phyloP scores from a whole-genome alignment of 2,329 filamentous ascomycete genomes.

The Fusarium mundagurra region DNA sequence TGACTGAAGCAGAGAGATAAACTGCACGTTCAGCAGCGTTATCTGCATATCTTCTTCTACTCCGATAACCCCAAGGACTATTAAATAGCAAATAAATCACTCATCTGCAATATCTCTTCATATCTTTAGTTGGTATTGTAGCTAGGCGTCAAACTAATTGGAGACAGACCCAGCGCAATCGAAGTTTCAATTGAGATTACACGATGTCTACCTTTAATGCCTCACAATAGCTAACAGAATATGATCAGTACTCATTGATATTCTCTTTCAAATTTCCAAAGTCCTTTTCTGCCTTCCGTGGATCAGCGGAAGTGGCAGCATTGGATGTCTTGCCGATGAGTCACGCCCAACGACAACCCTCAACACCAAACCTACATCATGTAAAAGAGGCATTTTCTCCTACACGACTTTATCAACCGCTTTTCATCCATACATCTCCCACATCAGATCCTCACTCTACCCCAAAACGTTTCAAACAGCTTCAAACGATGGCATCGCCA shows the following conservation, averaged over 20 bases:
- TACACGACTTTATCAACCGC: background rate
- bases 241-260: fast-evolving
- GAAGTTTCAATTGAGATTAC: background rate
- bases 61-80: fast-evolving
- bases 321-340: background rate
- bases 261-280: fast-evolving
- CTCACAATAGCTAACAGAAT: background rate
- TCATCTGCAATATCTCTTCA: fast-evolving
- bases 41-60: too few species aligned
- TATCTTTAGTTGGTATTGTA: background rate
- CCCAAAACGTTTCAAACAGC: fast-evolving
- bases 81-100: fast-evolving
- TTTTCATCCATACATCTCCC: background rate
- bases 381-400: background rate
- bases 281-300: background rate
- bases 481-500: slow-evolving; percentile 4
- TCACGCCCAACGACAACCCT: background rate
- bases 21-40: too few species aligned
- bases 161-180: too few species aligned
- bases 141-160: background rate
- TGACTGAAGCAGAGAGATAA: background rate
- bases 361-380: too few species aligned
- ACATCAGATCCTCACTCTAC: fast-evolving
- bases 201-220: fast-evolving
- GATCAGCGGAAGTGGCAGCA: background rate